A percentile compares a stretch with the other conserved stretches of the same genome.
Conservation (phyloP, 176 grass and related monocot genomes). For the Puccinellia tenuiflora region DNA sequence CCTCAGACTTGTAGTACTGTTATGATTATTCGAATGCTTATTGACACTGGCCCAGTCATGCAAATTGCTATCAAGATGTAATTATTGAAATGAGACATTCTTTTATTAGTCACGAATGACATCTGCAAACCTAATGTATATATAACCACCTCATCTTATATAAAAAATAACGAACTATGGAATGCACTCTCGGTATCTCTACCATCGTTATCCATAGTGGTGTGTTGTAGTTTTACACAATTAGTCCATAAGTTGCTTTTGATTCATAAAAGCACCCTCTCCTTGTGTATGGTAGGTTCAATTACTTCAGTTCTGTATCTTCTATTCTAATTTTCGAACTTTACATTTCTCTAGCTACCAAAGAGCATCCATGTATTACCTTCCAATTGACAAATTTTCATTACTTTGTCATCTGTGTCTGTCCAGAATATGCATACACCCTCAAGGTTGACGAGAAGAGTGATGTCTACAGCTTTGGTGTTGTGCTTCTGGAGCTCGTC, state of each 20-base stretch:
- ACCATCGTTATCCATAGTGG: neutral
- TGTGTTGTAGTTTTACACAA: neutral
- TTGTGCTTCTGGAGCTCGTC: constrained; percentile 92
- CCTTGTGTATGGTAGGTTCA: neutral
- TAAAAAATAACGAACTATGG: neutral
- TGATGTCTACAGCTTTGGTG: constrained; percentile 94
- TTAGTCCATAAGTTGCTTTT: neutral
- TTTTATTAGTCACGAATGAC: neutral
- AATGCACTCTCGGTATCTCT: neutral
- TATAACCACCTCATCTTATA: neutral
- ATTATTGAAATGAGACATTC: neutral
- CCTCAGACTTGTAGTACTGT: neutral
- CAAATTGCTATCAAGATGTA: neutral
- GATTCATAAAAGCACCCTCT: neutral
- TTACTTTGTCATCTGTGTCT: neutral
- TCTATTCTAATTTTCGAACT: neutral
- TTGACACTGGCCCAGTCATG: neutral
- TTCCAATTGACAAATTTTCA: neutral
- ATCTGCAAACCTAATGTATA: neutral
- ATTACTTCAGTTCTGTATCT: neutral
- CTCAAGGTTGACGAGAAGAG: constrained; percentile 98
- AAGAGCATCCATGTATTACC: neutral
- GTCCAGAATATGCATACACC: constrained; percentile 92
- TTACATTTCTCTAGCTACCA: neutral
- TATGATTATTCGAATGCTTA: neutral